Percentiles rank a stretch among this genome's conserved stretches.
These are phyloP conservation scores for Selaginella moellendorffii DNA, from an alignment of 75 land plant genomes.

Conservation along the genomic window DNA sequence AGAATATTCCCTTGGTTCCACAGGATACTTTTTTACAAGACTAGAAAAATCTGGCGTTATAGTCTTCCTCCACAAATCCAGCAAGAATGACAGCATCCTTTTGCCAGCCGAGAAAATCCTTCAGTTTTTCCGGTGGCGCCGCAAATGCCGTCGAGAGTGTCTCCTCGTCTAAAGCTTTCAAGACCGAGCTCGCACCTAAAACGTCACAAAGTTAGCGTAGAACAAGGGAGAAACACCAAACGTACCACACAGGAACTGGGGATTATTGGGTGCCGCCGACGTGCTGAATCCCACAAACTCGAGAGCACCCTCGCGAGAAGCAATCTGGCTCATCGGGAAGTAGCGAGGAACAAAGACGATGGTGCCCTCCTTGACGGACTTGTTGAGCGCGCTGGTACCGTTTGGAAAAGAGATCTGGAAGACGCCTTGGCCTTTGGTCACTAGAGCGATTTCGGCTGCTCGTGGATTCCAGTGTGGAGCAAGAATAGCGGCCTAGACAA, in stretches of 20 bases:
- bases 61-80: background rate
- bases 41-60: background rate
- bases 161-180: background rate
- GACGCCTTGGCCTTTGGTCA: constrained; percentile 39
- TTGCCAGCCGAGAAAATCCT: background rate
- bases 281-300: constrained; percentile 64
- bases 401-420: constrained; percentile 40
- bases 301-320: constrained; percentile 42
- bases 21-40: too few species aligned
- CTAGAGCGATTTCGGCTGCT: constrained; percentile 52
- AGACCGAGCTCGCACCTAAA: background rate
- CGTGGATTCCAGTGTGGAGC: constrained; percentile 72
- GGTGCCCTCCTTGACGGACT: constrained; percentile 34
- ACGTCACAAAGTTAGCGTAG: background rate
- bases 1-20: too few species aligned
- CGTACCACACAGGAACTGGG: constrained; percentile 51
- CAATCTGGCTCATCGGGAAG: constrained; percentile 60
- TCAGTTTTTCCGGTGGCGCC: background rate
- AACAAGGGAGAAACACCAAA: too few species aligned
- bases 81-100: background rate
- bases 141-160: background rate
- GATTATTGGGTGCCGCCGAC: constrained; percentile 25
- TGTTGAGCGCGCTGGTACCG: constrained; percentile 11
- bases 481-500: constrained; percentile 46
- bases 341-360: constrained; percentile 43